phyloP scores from a whole-genome alignment of 495 filamentous ascomycete species.

The Xylaria longipes region DNA sequence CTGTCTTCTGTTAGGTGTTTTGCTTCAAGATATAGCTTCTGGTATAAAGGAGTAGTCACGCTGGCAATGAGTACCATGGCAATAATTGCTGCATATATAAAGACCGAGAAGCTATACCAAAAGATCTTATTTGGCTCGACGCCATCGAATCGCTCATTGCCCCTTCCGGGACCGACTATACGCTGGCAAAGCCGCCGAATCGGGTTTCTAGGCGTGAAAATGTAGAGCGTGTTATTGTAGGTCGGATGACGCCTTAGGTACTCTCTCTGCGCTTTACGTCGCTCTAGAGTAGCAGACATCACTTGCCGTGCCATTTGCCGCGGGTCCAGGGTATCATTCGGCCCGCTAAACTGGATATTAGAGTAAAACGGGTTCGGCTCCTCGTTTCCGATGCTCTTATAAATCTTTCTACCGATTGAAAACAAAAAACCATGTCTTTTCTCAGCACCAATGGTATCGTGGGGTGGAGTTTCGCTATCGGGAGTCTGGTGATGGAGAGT shows the following conservation, averaged over 20 bases:
- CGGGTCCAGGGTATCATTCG: slow-evolving; percentile 78
- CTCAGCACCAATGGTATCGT: slow-evolving; percentile 28
- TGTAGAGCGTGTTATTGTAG: slow-evolving; percentile 91
- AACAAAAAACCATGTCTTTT: slow-evolving; percentile 63
- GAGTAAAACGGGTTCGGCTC: slow-evolving; percentile 98
- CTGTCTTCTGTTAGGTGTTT: slow-evolving; percentile 47
- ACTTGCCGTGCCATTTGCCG: slow-evolving; percentile 88
- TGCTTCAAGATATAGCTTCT: slow-evolving; percentile 75
- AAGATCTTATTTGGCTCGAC: slow-evolving; percentile 82
- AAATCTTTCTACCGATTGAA: slow-evolving; percentile 61
- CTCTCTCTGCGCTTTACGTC: slow-evolving; percentile 86
- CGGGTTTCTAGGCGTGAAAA: slow-evolving; percentile 79
- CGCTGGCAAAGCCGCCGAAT: slow-evolving; percentile 84
- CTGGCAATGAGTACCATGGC: slow-evolving; percentile 97
- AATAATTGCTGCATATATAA: slow-evolving; percentile 93
- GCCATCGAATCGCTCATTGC: slow-evolving; percentile 82
- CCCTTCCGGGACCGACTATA: slow-evolving; percentile 91
- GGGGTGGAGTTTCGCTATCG: slow-evolving; percentile 44
- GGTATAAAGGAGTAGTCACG: slow-evolving; percentile 91
- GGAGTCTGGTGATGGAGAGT: slow-evolving; percentile 47
- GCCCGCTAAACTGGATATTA: slow-evolving; percentile 72
- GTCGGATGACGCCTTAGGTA: slow-evolving; percentile 85
- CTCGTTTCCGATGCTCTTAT: slow-evolving; percentile 59
- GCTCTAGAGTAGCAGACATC: slow-evolving; percentile 77
- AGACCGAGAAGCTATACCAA: slow-evolving; percentile 91